Base-by-base conservation (phyloP, 2,329 filamentous ascomycete genomes). In the Aspergillus persii region DNA sequence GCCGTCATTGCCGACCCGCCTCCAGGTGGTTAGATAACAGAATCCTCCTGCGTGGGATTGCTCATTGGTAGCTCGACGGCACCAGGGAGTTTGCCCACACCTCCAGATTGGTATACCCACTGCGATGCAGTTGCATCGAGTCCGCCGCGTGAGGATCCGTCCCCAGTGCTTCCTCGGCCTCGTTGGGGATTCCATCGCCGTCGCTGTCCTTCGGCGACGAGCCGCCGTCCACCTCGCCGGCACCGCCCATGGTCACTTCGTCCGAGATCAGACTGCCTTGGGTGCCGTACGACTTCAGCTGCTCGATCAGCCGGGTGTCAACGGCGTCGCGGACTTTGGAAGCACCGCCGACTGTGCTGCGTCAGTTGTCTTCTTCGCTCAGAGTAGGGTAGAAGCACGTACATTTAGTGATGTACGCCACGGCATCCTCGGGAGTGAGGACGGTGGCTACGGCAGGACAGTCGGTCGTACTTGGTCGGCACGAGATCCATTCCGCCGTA, bases 1-100 rank as follows among this genome's bases (percentile, higher is more conserved):
- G 1, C 3, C 12, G n/a, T 36, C 33, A 36, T 9, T 12, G 9
- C 15, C 33, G 4, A 36, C 33, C 33, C 15, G 33, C 12, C 7
- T n/a, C 12, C 12, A 18, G 36, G 5, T 31, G 5, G 30, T 31
- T 5, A 31, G 5, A 8, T 6, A 31, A 31, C 8, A 8, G 15
- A 41, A 15, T 41, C 6, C 36, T 12, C 15, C 15, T 4, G 12
- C 15, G n/a, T 41, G 11, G 15, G 36, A 15, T 4, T 41, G 12
- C 18, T 60, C 50, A 60, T 5, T 53, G 15, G 39, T 57, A 60
- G 27, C 53, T 51, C 15, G 57, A 62, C 11, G 60, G 57, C 23
- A 64, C 62, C 47, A 64, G 4, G 11, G 62, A 64, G 54, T 64
- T 64, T 1, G 61, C 62, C 62, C 62, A 64, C 15, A 61, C 61